phyloP scores from a whole-genome alignment of 2,329 filamentous ascomycete genomes.

The Stromatinia cepivora region DNA sequence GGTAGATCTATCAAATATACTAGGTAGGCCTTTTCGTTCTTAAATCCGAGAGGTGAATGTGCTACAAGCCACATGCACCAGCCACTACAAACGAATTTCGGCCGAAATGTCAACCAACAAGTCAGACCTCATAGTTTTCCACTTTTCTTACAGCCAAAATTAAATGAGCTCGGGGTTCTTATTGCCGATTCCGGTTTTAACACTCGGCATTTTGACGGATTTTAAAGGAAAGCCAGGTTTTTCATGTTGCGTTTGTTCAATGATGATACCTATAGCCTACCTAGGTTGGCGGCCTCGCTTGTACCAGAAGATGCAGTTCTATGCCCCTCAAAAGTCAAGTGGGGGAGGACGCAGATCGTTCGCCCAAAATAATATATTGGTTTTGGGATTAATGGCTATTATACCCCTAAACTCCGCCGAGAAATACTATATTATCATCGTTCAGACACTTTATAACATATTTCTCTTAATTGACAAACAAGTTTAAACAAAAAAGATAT shows the following conservation, averaged over 20 bases:
- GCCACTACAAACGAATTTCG: not conserved
- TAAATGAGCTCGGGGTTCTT: not conserved
- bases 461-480: not conserved
- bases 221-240: not conserved
- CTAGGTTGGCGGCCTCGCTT: not conserved
- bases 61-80: not conserved
- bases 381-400: not conserved
- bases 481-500: not conserved
- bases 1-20: too few relatives aligned
- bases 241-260: not conserved
- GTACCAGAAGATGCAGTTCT: not conserved
- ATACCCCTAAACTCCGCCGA: constrained; percentile 1
- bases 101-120: not conserved
- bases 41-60: not conserved
- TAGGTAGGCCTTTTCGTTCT: not conserved
- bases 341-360: not conserved
- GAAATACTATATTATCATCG: not conserved
- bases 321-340: not conserved
- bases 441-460: not conserved
- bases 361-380: not conserved
- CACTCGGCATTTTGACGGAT: not conserved
- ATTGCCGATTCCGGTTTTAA: not conserved
- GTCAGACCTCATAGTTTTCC: not conserved
- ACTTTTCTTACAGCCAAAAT: not conserved
- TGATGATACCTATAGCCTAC: not conserved